These are phyloP conservation scores for Westerdykella ornata DNA, from an alignment of 2,329 filamentous ascomycete species.

Conservation along the genomic window DNA sequence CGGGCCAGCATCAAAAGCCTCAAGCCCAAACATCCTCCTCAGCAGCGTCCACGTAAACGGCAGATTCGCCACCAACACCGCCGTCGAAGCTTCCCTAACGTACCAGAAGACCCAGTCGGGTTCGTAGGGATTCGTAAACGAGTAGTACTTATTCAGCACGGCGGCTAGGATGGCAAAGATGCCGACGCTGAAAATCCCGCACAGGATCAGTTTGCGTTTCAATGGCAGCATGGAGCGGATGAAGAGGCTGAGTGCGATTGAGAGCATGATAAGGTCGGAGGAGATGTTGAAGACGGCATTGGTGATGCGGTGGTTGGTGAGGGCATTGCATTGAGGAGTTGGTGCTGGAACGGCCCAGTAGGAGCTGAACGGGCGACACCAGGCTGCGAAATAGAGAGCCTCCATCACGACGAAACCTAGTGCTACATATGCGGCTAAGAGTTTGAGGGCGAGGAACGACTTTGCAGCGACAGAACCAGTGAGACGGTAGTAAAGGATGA, in stretches of 20 bases:
- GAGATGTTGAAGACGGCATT: conserved; percentile 42
- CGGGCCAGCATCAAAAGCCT: conserved; percentile 23
- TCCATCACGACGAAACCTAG: conserved; percentile 46
- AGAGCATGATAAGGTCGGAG: conserved; percentile 43
- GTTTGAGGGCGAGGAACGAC: conserved; percentile 36
- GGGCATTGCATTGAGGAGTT: conserved; percentile 30
- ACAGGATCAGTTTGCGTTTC: conserved; percentile 49
- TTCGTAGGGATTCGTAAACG: conserved; percentile 21
- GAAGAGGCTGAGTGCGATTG: conserved; percentile 43
- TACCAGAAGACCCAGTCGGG: conserved; percentile 30
- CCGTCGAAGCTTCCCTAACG: conserved; percentile 24
- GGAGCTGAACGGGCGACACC: conserved; percentile 49
- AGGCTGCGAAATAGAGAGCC: conserved; percentile 46
- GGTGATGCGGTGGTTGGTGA: conserved; percentile 35
- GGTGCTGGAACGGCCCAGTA: conserved; percentile 48
- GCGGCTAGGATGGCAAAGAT: conserved; percentile 41
- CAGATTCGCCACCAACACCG: conserved; percentile 45
- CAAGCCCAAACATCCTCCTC: conserved; percentile 42
- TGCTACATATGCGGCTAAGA: conserved; percentile 43
- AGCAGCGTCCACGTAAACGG: conserved; percentile 49
- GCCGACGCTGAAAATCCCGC: conserved; percentile 52
- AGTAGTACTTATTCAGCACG: conserved; percentile 45
- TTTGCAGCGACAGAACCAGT: conserved; percentile 32
- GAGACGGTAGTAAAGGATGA: conserved; percentile 49
- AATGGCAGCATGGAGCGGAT: conserved; percentile 38